Evolutionary conservation across 140 eudicot genomes (phyloP).

Genomic region (Anethum foeniculum): DNA sequence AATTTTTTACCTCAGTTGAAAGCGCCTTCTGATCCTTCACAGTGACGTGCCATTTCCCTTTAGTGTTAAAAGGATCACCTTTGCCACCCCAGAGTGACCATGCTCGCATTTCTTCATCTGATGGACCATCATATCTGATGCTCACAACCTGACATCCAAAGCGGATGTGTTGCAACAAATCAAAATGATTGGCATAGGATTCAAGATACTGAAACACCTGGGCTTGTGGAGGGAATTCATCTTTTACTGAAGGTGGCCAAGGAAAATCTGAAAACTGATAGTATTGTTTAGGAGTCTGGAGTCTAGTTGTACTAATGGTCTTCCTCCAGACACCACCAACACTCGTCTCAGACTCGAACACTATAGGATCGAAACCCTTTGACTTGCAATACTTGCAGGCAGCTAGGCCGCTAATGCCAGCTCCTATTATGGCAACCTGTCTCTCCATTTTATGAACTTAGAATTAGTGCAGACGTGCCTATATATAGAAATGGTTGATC

Average conservation of each 20-base stretch:
- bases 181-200: slow-evolving; percentile 38
- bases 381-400: slow-evolving; percentile 56
- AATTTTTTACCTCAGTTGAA: slow-evolving; percentile 23
- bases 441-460: slow-evolving; percentile 16
- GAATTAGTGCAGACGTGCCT: not conserved
- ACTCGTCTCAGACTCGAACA: slow-evolving; percentile 36
- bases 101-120: slow-evolving; percentile 15
- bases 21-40: slow-evolving; percentile 18
- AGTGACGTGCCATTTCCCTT: slow-evolving; percentile 41
- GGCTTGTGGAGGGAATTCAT: slow-evolving; percentile 29
- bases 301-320: slow-evolving; percentile 44
- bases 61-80: slow-evolving; percentile 21
- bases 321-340: slow-evolving; percentile 62
- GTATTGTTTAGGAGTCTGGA: slow-evolving; percentile 36
- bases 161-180: slow-evolving; percentile 29
- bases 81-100: slow-evolving; percentile 48
- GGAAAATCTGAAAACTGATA: slow-evolving; percentile 57
- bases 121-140: slow-evolving; percentile 33
- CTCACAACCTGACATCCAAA: slow-evolving; percentile 29
- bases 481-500: not conserved
- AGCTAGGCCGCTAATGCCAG: slow-evolving; percentile 58
- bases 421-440: slow-evolving; percentile 52
- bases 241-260: slow-evolving; percentile 37
- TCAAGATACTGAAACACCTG: slow-evolving; percentile 31
- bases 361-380: slow-evolving; percentile 40